Base-by-base conservation (phyloP, 1,284 basidiomycete genomes). In the Irpex rosettiformis region DNA sequence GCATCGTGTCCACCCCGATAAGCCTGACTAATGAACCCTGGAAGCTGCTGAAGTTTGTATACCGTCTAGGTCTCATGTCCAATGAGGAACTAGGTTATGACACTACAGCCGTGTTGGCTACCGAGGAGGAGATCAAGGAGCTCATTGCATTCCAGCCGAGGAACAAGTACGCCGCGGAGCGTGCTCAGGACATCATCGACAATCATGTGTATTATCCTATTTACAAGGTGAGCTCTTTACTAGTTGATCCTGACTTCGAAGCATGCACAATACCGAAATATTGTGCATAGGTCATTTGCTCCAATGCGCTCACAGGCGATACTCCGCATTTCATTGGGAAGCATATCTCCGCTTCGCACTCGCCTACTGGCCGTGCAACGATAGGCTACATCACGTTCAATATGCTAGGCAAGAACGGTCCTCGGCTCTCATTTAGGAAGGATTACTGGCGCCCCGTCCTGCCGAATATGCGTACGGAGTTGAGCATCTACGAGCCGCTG, bases 31-130 rank as follows among this genome's bases (percentile, higher is more conserved):
- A 21, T 7, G n/a, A 58, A 6, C 37, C 40, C 4, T 29, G 57
- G 10, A 25, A 13, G 2, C 40, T 63, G 11, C 56, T 61, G 4
- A 59, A 62, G 5, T 69, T 70, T 55, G 52, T 70, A 11, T 66
- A 60, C 54, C 61, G 65, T n/a, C 61, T 65, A 25, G 57, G n/a
- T 13, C 22, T 47, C 43, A 47, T 47, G 43, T 47, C 43, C 10
- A 13, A 18, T 18, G 43, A 13, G 22, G 43, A 47, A 18, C 43
- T 47, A 18, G 43, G 43, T 10, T 18, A 47, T 3, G 43, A 47
- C 18, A 18, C 43, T 10, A 18, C 43, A 21, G 21, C 22, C 4
- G 18, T 10, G 16, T 18, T 47, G 4, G 49, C 49, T 8, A 27
- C 18, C 16, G 49, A 52, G 18, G 16, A 25, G 49, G 49, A 52